phyloP scores from a whole-genome alignment of 148 eudicot species.

The Vaccinium corymbosum region DNA sequence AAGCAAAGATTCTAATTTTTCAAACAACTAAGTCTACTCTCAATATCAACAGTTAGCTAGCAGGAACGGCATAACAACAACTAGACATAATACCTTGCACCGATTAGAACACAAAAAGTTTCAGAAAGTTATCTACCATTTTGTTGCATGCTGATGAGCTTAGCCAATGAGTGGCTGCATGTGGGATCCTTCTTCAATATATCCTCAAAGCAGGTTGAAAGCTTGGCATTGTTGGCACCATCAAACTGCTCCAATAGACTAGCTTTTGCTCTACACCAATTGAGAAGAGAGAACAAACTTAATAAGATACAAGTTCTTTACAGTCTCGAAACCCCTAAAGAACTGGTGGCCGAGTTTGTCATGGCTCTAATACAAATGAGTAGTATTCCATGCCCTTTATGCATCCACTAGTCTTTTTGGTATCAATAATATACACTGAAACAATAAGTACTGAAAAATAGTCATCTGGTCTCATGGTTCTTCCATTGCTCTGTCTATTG shows the following conservation, averaged over 20 bases:
- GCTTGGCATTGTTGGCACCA: constrained; percentile 36
- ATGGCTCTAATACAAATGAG: background rate
- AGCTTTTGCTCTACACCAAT: constrained; percentile 54
- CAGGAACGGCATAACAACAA: background rate
- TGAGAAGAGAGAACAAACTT: constrained; percentile 6
- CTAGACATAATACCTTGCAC: background rate
- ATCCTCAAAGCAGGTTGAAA: constrained; percentile 56
- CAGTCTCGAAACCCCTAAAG: background rate
- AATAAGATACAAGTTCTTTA: background rate
- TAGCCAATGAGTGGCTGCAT: constrained; percentile 58
- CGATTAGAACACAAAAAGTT: background rate
- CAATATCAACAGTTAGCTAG: background rate
- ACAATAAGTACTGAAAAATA: background rate
- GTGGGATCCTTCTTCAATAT: constrained; percentile 76
- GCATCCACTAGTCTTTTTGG: background rate
- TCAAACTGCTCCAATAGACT: constrained; percentile 58
- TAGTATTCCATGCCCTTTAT: background rate
- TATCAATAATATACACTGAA: background rate
- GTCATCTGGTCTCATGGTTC: background rate
- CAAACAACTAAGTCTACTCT: background rate
- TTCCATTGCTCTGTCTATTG: background rate
- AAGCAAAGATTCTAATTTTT: background rate
- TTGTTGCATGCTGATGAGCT: constrained; percentile 53
- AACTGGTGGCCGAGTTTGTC: background rate
- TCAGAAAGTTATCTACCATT: constrained; percentile 40